Percentiles rank a stretch among this genome's conserved stretches.
Conservation (phyloP, 257 asterid genomes). For the Solanum sejunctum region DNA sequence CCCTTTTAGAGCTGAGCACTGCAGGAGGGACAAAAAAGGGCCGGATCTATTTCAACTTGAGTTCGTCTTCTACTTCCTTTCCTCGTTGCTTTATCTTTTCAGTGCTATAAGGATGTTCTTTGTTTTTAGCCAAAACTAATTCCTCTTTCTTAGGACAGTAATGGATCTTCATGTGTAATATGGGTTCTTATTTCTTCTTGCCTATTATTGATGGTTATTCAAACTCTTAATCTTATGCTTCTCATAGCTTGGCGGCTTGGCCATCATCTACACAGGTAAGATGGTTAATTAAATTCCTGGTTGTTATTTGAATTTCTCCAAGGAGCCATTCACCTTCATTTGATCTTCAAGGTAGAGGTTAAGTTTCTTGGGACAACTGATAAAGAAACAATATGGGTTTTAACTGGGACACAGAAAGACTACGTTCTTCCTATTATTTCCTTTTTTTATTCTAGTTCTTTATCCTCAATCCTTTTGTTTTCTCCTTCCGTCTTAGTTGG, state of each 20-base stretch:
- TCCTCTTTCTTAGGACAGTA: background rate
- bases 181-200: constrained; percentile 2
- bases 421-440: background rate
- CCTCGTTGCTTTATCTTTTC: background rate
- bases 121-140: background rate
- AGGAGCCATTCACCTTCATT: background rate
- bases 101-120: background rate
- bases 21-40: background rate
- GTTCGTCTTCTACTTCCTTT: background rate
- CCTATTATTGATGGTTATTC: constrained; percentile 4
- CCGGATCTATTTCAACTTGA: background rate
- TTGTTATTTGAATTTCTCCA: background rate
- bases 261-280: background rate
- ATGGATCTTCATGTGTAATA: background rate
- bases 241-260: background rate
- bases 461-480: background rate
- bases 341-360: background rate
- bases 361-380: background rate
- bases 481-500: background rate
- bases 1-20: background rate
- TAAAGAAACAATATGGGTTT: background rate
- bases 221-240: background rate
- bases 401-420: background rate
- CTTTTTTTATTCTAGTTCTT: background rate
- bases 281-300: background rate